Percentiles rank a stretch among this genome's conserved stretches.
Evolutionary conservation across 768 basidiomycete species (phyloP).

Genomic region (Sporobolomyces phaffii): DNA sequence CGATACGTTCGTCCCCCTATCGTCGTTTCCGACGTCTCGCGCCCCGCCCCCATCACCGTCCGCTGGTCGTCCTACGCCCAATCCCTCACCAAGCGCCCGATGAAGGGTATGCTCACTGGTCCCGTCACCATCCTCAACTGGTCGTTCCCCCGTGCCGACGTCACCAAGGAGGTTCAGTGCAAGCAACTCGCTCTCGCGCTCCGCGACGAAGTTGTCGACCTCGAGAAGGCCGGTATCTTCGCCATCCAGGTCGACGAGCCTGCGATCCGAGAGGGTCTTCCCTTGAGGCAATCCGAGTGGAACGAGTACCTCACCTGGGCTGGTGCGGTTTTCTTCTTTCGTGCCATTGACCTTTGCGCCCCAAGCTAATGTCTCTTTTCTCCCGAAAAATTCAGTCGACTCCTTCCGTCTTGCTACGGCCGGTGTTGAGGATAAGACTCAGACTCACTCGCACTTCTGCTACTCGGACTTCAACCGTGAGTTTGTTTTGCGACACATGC

Average conservation of each 20-base stretch:
- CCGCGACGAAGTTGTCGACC: slow-evolving; percentile 95
- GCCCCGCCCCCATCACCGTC: slow-evolving; percentile 87
- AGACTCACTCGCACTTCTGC: slow-evolving; percentile 98
- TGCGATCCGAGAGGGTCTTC: slow-evolving; percentile 97
- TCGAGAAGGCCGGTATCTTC: slow-evolving; percentile 81
- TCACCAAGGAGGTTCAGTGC: slow-evolving; percentile 90
- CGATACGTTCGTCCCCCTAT: slow-evolving; percentile 98
- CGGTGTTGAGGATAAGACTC: slow-evolving; percentile 85
- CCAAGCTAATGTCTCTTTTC: too few relatives aligned
- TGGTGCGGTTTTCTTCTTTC: not conserved
- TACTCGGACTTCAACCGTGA: slow-evolving; percentile 79
- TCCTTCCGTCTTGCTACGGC: slow-evolving; percentile 97
- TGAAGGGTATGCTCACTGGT: slow-evolving; percentile 97
- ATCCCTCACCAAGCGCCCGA: slow-evolving; percentile 81
- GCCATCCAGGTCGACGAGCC: slow-evolving; percentile 99
- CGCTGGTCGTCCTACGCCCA: slow-evolving; percentile 96
- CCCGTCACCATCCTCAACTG: slow-evolving; percentile 86
- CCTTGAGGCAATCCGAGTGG: slow-evolving; percentile 95
- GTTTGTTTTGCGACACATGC: not conserved
- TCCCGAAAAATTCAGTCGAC: too few relatives aligned
- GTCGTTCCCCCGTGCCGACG: slow-evolving; percentile 99
- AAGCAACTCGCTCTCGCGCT: slow-evolving; percentile 97
- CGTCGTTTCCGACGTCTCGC: slow-evolving; percentile 95
- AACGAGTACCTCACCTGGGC: slow-evolving; percentile 94
- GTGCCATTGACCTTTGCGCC: not conserved